Evolutionary conservation across 78 protist species (phyloP), one percentile per base, ranked within the genome.

Genomic region (Polysphondylium violaceum): DNA sequence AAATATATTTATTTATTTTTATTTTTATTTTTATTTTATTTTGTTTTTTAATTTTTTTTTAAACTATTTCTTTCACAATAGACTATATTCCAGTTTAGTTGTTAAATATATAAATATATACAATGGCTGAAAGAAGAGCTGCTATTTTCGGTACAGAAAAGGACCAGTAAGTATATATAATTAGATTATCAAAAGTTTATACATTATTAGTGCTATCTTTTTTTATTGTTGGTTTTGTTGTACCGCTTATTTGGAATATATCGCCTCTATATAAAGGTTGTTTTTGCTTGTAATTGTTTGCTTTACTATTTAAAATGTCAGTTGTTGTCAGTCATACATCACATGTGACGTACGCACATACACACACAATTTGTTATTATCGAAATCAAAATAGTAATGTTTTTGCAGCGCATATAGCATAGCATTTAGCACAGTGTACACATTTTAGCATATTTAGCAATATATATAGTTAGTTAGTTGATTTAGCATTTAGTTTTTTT

Each of bases 121-220:
- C 33, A 74, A 74, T 59, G 85, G 85, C 71, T 25, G 68, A 77
- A 33, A 61, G 88, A 64, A 44, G 88, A 50, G 88, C 88, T 35
- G 88, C 88, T 31, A 77, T 77, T 51, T 77, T 77, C 55, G 88
- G 88, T 50, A 77, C 88, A 9, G 88, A 77, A 77, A 77, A 77
- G 29, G 88, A 77, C 25, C 88, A 77, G 88, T 77, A 77, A 33
- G 88, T 77, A 59, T 47, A 35, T 65, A 7, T 29, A 17, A 27
- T 59, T 47, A 47, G 11, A 47, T 47, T 14, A 11, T 47, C 11
- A 47, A 47, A 47, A 14, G n/a, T n/a, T n/a, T n/a, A n/a, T n/a
- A n/a, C n/a, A n/a, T n/a, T n/a, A n/a, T n/a, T n/a, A n/a, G n/a
- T n/a, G n/a, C n/a, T n/a, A n/a, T n/a, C n/a, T n/a, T n/a, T n/a